phyloP scores from a whole-genome alignment of 805 yeast species.

The Pichia membranifaciens region DNA sequence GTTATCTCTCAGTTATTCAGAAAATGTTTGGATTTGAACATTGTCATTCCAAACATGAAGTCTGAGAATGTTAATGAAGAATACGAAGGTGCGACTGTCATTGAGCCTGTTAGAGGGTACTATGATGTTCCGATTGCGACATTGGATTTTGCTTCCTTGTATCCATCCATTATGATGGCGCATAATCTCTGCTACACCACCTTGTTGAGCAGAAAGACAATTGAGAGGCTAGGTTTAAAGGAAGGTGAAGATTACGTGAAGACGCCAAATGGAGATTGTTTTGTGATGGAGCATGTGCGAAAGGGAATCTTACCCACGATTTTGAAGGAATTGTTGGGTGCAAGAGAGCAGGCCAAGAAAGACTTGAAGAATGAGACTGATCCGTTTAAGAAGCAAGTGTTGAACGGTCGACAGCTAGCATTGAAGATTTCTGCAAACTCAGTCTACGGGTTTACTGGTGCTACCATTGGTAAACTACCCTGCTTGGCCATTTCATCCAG shows the following conservation, averaged over 20 bases:
- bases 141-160: constrained; percentile 92
- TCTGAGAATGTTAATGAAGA: constrained; percentile 81
- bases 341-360: constrained; percentile 88
- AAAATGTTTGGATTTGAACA: constrained; percentile 79
- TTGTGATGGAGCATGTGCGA: constrained; percentile 62
- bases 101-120: constrained; percentile 93
- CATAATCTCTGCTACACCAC: constrained; percentile 96
- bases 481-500: constrained; percentile 95
- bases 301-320: constrained; percentile 91
- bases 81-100: constrained; percentile 98
- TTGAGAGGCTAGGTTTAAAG: constrained; percentile 54
- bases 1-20: constrained; percentile 93
- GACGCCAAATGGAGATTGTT: constrained; percentile 90
- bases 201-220: constrained; percentile 60
- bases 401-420: constrained; percentile 96
- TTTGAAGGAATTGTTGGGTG: constrained; percentile 78
- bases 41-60: constrained; percentile 86
- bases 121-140: constrained; percentile 98
- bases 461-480: constrained; percentile 94
- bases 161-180: constrained; percentile 99
- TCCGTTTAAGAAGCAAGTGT: constrained; percentile 87
- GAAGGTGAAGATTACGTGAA: constrained; percentile 73
- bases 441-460: constrained; percentile 98
- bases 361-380: constrained; percentile 91
- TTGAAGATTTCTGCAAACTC: constrained; percentile 96